phyloP scores from a whole-genome alignment of 495 filamentous ascomycete species.

The Neurospora sp. region DNA sequence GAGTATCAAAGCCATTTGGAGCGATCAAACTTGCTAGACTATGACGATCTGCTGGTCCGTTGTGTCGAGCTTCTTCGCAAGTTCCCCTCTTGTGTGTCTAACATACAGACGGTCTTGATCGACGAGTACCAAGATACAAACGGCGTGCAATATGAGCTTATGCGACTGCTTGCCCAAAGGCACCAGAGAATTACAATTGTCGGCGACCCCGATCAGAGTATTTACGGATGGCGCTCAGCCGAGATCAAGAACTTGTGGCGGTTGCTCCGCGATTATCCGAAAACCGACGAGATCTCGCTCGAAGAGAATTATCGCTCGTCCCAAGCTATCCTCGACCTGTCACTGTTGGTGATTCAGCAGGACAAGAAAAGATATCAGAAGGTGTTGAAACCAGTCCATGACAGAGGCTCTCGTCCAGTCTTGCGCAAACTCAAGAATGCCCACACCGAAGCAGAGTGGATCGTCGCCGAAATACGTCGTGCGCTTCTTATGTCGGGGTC shows the following conservation, averaged over 20 bases:
- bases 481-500: constrained; percentile 58
- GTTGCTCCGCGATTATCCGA: constrained; percentile 65
- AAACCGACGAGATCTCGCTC: constrained; percentile 73
- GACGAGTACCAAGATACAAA: constrained; percentile 99
- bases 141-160: constrained; percentile 86
- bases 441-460: constrained; percentile 73
- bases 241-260: constrained; percentile 83
- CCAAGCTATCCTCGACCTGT: constrained; percentile 72
- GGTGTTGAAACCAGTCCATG: constrained; percentile 69
- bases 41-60: constrained; percentile 83
- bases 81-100: constrained; percentile 78
- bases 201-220: constrained; percentile 96
- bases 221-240: constrained; percentile 95
- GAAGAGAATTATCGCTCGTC: constrained; percentile 96
- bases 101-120: constrained; percentile 85
- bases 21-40: constrained; percentile 79
- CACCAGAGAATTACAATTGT: constrained; percentile 79
- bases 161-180: constrained; percentile 73
- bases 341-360: constrained; percentile 84
- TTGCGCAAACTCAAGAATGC: constrained; percentile 69
- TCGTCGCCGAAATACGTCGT: constrained; percentile 76
- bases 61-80: constrained; percentile 72
- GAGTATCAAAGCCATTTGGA: constrained; percentile 71
- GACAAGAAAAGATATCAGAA: constrained; percentile 73
- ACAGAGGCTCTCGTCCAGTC: constrained; percentile 70